phyloP scores from a whole-genome alignment of 179 eudicot species.

The Spergularia azorica region DNA sequence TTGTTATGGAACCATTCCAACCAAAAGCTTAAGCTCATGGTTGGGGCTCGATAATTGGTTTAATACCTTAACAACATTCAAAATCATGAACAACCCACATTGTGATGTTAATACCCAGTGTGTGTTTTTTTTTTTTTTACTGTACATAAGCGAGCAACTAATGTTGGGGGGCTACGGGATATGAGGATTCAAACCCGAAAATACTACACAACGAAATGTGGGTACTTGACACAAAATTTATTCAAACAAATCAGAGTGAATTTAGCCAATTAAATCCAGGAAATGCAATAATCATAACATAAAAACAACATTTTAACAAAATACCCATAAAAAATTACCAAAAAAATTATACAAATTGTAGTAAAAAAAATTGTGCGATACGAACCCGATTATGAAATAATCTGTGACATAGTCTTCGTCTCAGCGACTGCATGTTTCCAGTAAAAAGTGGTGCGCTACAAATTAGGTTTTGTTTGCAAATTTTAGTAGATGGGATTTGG shows the following conservation, averaged over 20 bases:
- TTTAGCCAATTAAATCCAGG: not conserved
- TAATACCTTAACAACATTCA: too few relatives aligned
- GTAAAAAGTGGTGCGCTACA: not conserved
- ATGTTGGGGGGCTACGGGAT: too few relatives aligned
- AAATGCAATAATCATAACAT: not conserved
- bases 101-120: too few relatives aligned
- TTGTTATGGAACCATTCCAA: not conserved
- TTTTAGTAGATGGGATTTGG: not conserved
- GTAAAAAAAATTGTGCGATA: not conserved
- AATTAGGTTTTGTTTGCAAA: not conserved
- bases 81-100: too few relatives aligned
- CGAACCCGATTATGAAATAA: slow-evolving; percentile 22
- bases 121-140: too few relatives aligned
- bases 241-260: not conserved
- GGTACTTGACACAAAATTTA: not conserved
- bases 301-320: not conserved
- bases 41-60: too few relatives aligned
- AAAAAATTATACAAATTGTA: not conserved
- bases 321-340: not conserved
- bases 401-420: slow-evolving; percentile 24
- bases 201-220: too few relatives aligned
- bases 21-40: not conserved
- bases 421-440: slow-evolving; percentile 28
- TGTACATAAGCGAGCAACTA: too few relatives aligned
- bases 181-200: too few relatives aligned